A percentile compares a stretch with the other conserved stretches of the same genome.
Conservation (phyloP, 352 stramenopile genomes). For the Nothophytophthora sp. region DNA sequence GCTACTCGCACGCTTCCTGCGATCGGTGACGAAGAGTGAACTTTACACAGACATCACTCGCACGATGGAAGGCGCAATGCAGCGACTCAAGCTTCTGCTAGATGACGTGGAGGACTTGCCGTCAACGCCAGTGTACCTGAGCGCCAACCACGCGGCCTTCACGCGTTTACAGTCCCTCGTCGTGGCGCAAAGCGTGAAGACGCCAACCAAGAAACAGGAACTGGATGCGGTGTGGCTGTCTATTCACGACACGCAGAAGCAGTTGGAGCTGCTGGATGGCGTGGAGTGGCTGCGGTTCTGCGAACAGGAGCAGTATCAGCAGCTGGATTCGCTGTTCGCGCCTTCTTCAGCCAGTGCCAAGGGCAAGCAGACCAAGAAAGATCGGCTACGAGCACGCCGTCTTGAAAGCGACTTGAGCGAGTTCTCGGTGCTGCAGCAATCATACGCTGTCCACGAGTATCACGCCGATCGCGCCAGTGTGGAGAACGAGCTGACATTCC, state of each 20-base stretch:
- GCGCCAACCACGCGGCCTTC: conserved; percentile 52
- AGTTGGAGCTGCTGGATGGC: conserved; percentile 58
- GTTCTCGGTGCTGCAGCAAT: conserved; percentile 80
- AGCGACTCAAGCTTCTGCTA: conserved; percentile 12
- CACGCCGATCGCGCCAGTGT: conserved; percentile 71
- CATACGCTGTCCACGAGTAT: conserved; percentile 79
- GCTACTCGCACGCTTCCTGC: conserved; percentile 53
- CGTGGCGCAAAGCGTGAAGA: conserved; percentile 1
- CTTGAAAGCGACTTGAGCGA: conserved; percentile 35
- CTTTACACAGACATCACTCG: conserved; percentile 34
- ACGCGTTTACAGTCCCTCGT: conserved; percentile 29
- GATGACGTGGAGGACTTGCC: conserved; percentile 25
- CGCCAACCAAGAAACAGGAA: conserved; percentile 16
- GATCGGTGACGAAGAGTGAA: conserved; percentile 53
- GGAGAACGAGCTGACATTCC: conserved; percentile 73
- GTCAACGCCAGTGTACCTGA: conserved; percentile 43
- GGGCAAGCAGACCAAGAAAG: conserved; percentile 17
- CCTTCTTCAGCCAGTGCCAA: conserved; percentile 13
- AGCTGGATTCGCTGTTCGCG: conserved; percentile 46
- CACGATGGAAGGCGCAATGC: conserved; percentile 21
- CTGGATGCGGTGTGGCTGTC: conserved; percentile 39
- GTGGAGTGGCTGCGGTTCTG: conserved; percentile 74
- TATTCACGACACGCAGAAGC: conserved; percentile 36
- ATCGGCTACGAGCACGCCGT: neutral
- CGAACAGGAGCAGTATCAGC: conserved; percentile 61